Base-by-base conservation (phyloP, 257 asterid genomes). In the Fraxinus americana region DNA sequence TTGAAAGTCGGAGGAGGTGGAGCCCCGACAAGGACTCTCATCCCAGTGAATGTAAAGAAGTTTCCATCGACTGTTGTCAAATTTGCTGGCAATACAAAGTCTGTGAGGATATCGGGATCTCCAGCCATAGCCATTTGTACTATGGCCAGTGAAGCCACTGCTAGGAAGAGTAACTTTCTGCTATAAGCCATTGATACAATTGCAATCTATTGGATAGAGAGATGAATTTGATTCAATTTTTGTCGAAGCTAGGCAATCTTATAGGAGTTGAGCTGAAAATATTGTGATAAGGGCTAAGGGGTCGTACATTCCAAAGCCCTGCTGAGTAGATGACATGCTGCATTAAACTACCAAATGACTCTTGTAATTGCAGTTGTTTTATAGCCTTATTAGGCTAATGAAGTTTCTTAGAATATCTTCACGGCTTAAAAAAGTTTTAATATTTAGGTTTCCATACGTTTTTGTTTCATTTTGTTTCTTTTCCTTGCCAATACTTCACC, bases 21-120 rank as follows among this genome's bases (percentile, higher is more conserved):
- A 16, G 61, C 61, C 21, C 73, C 79, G 2, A 80, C 75, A 2
- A 83, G 67, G 8, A 77, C 82, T 3, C 82, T 73, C 39, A 25
- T 77, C 7, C 70, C 82, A 0, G 67, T 79, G 67, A 30, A 77
- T 1, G 82, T 83, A 73, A 80, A 80, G 54, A 67, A 73, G 12
- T 19, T 73, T 4, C 82, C 79, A 50, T 76, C 81, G 2, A 75
- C 21, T 0, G 4, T 0, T 12, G 12, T 67, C 16, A 32, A 52
- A 66, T 76, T 74, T 52, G 69, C 1, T 16, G 82, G 77, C 29
- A 82, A 50, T 19, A 74, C 25, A 45, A 82, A 82, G 61, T 82
- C 85, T 1, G 80, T 57, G 7, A 80, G 67, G 41, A 82, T 82
- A 41, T 78, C 82, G 7, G 85, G 82, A 70, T 78, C 82, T 48